Conservation (phyloP, 2,329 filamentous ascomycete genomes). For the Trichoderma sp. region DNA sequence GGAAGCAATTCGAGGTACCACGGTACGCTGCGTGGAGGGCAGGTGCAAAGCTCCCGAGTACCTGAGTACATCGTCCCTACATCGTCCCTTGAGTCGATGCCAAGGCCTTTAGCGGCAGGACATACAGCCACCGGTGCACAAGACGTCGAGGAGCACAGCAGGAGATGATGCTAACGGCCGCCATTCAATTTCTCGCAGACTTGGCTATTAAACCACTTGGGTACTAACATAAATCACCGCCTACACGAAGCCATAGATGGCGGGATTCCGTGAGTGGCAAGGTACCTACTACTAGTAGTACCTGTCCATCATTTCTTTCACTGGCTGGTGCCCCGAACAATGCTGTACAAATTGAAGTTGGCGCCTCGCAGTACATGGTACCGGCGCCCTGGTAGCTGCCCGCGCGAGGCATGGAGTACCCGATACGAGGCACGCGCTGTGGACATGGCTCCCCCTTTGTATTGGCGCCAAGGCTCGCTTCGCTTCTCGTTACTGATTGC, state of each 20-base stretch:
- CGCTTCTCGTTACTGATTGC: constrained; percentile 4
- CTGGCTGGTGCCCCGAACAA: neutral
- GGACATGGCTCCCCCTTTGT: neutral
- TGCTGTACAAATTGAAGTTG: neutral
- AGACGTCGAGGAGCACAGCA: neutral
- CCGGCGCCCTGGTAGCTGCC: neutral
- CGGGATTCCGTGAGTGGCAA: neutral
- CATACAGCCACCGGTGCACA: neutral
- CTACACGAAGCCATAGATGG: neutral
- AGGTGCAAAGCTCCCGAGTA: neutral
- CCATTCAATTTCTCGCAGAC: neutral
- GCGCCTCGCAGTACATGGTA: neutral
- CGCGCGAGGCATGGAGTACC: neutral
- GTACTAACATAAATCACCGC: no score
- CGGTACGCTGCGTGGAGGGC: neutral
- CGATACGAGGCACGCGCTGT: neutral
- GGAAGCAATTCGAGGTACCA: neutral
- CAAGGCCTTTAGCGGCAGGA: constrained; percentile 11
- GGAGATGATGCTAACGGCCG: neutral
- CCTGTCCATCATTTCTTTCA: neutral
- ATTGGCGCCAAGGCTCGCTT: constrained; percentile 10
- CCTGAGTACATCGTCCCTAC: neutral
- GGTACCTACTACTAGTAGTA: no score
- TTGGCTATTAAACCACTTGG: no score
- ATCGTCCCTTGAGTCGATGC: constrained; percentile 10